Conservation (phyloP, 768 basidiomycete species). For the Tulasnella sp. region DNA sequence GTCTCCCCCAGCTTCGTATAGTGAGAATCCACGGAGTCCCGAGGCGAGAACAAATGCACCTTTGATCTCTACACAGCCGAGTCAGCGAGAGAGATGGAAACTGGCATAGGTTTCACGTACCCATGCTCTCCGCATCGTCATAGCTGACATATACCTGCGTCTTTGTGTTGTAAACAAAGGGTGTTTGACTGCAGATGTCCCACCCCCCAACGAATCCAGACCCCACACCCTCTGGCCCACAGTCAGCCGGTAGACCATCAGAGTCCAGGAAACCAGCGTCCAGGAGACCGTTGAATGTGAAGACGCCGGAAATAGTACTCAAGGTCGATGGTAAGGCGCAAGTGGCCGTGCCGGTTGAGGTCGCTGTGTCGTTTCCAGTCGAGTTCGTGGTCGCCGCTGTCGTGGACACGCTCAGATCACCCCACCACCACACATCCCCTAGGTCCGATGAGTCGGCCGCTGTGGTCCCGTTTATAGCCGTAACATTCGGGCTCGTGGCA, state of each 20-base stretch:
- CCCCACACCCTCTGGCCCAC: background rate
- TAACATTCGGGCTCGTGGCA: too few relatives aligned
- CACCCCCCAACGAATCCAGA: slow-evolving; percentile 2
- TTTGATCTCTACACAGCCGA: background rate
- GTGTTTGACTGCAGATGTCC: slow-evolving; percentile 10
- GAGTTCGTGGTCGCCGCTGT: background rate
- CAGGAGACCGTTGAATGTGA: slow-evolving; percentile 5
- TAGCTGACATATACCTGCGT: slow-evolving; percentile 5
- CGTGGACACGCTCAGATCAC: background rate
- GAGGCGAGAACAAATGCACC: slow-evolving; percentile 7
- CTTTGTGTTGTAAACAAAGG: slow-evolving; percentile 5
- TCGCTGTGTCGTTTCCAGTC: background rate
- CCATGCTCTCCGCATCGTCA: slow-evolving; percentile 14
- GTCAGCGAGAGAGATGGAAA: background rate
- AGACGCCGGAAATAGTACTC: slow-evolving; percentile 8
- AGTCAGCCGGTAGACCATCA: background rate
- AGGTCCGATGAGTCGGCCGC: background rate
- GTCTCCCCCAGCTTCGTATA: slow-evolving; percentile 8
- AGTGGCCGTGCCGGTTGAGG: background rate
- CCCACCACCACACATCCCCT: slow-evolving; percentile 14
- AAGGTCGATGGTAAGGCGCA: background rate
- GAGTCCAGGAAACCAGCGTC: slow-evolving; percentile 5
- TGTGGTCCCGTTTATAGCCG: background rate
- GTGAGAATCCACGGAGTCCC: slow-evolving; percentile 9
- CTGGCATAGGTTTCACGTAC: background rate